Conservation (phyloP, 2,329 filamentous ascomycete species). For the Ascochyta koolunga region DNA sequence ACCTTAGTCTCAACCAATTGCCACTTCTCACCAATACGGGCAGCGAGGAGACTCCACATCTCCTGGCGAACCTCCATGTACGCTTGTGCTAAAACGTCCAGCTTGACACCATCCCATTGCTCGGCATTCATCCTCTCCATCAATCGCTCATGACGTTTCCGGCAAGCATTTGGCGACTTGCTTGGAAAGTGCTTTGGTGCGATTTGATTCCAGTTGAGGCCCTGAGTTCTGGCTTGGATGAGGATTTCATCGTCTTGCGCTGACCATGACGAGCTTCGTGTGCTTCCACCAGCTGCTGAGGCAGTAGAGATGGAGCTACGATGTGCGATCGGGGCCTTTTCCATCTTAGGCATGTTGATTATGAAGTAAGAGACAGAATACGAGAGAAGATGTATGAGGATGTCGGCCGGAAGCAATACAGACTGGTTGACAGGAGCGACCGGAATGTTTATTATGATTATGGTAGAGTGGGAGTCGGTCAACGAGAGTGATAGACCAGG, state of each 20-base stretch:
- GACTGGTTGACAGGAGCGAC: slow-evolving; percentile 31
- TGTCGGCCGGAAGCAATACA: slow-evolving; percentile 20
- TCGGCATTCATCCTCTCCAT: slow-evolving; percentile 76
- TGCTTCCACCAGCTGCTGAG: slow-evolving; percentile 37
- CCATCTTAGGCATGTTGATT: slow-evolving; percentile 55
- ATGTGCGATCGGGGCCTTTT: slow-evolving; percentile 40
- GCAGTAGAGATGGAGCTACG: slow-evolving; percentile 41
- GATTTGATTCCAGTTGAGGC: slow-evolving; percentile 84
- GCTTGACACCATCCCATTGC: slow-evolving; percentile 78
- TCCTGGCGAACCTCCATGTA: slow-evolving; percentile 81
- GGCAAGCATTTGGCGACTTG: slow-evolving; percentile 82
- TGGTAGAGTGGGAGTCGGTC: slow-evolving; percentile 25
- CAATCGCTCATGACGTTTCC: slow-evolving; percentile 84
- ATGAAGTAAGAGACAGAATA: slow-evolving; percentile 26
- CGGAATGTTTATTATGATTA: slow-evolving; percentile 43
- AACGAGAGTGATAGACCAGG: slow-evolving; percentile 40
- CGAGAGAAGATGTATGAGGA: slow-evolving; percentile 21
- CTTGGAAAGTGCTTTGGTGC: slow-evolving; percentile 75
- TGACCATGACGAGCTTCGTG: slow-evolving; percentile 65
- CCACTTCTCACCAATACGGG: slow-evolving; percentile 63
- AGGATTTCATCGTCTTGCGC: slow-evolving; percentile 76
- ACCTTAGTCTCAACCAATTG: slow-evolving; percentile 82
- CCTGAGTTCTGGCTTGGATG: slow-evolving; percentile 72
- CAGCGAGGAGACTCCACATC: slow-evolving; percentile 79
- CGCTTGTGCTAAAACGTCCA: slow-evolving; percentile 75